These are phyloP conservation scores for Metarhizium anisopliae DNA, from an alignment of 2,329 filamentous ascomycete species.

Conservation along the genomic window DNA sequence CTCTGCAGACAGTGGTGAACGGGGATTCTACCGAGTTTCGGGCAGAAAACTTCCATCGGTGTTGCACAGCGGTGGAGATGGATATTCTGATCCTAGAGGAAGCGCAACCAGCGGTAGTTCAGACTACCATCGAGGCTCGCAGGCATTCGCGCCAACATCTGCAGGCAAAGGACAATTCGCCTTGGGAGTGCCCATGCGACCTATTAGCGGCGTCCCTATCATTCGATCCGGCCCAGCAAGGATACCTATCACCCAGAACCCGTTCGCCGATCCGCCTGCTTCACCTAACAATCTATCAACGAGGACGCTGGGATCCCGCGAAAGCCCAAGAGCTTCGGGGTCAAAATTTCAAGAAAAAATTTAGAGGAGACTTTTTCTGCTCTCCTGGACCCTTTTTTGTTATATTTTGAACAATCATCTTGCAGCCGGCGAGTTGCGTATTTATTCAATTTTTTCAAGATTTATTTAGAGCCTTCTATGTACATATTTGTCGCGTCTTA, in stretches of 20 bases:
- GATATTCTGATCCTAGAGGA: constrained; percentile 43
- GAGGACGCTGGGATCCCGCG: constrained; percentile 25
- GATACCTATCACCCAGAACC: constrained; percentile 49
- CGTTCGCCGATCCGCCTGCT: constrained; percentile 28
- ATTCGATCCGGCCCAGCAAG: constrained; percentile 58
- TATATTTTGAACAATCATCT: background rate
- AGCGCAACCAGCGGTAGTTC: constrained; percentile 40
- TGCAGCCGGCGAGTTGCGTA: background rate
- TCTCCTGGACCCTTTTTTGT: background rate
- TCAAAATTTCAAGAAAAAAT: constrained; percentile 34
- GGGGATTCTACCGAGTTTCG: constrained; percentile 56
- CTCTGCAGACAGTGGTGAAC: constrained; percentile 33
- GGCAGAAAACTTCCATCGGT: constrained; percentile 57
- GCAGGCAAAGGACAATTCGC: constrained; percentile 33
- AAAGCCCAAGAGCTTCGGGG: constrained; percentile 24
- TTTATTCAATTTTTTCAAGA: background rate
- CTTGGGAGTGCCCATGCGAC: constrained; percentile 49
- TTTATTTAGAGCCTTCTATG: constrained; percentile 1
- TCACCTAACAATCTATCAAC: constrained; percentile 18
- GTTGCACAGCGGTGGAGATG: constrained; percentile 52
- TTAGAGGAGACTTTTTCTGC: constrained; percentile 14
- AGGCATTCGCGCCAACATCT: constrained; percentile 30
- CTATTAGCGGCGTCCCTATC: constrained; percentile 50
- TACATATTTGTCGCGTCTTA: constrained; percentile 5
- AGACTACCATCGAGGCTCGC: constrained; percentile 45